Evolutionary conservation across 495 filamentous ascomycete genomes (phyloP), one percentile per base, ranked within the genome.

Genomic region (Tuber melanosporum): DNA sequence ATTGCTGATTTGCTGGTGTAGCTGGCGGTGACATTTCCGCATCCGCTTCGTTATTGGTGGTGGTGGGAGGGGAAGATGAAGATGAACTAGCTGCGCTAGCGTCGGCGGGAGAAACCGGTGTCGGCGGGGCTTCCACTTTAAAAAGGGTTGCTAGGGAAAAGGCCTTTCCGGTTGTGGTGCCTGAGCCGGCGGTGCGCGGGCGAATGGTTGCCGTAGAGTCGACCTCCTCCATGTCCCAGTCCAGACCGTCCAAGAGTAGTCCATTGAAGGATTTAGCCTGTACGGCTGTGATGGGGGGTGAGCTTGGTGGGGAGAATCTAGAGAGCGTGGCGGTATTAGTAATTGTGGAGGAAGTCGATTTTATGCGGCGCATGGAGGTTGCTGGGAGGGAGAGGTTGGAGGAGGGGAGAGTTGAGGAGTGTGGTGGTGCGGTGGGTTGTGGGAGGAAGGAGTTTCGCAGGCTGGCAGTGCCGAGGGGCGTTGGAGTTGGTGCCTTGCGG

Each of bases 361-460:
- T 80, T 5, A 80, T 80, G 19, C 78, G 74, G 26, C 77, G 77
- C 78, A 80, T 80, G 57, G 78, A 77, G 5, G 78, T 80, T 3
- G 74, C 71, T 36, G 78, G 78, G 57, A 79, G 78, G 8, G 71
- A 39, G 3, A 80, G 42, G 10, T 80, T 66, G 22, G 77, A 66
- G 3, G 57, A 36, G 32, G 57, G 26, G 57, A 66, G 57, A 19
- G 57, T 66, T 66, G 57, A 32, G 32, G 57, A 36, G 32, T 66
- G 57, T 8, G 57, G 57, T 12, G 52, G 52, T 32, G 52, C 52
- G 52, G n/a, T 62, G 26, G 32, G 9, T 36, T 66, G 57, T 14
- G 26, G 15, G 57, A 62, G 12, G 52, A 66, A 36, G 26, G 78
- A 80, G 20, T 73, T 72, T 42, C 77, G 46, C 12, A 80, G 78